Evolutionary conservation across 139 green algal genomes (phyloP).

Genomic region (Edaphochlamys debaryana): DNA sequence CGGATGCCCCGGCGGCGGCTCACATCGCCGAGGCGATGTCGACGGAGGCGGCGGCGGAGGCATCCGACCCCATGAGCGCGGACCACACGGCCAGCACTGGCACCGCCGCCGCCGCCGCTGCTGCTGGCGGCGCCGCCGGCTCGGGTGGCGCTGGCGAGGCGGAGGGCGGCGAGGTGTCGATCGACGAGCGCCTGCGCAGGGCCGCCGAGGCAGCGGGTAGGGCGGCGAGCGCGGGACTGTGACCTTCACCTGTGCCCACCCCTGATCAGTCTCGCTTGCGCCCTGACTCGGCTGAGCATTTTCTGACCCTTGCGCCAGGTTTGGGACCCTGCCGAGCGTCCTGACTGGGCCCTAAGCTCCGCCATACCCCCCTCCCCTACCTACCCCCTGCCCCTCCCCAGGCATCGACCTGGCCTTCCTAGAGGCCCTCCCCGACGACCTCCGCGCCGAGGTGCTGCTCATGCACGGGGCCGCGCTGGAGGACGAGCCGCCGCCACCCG

Average conservation of each 20-base stretch:
- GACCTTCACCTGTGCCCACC: not conserved
- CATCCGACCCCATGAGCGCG: constrained; percentile 36
- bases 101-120: constrained; percentile 16
- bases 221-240: too few relatives aligned
- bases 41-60: not conserved
- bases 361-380: not conserved
- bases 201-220: constrained; percentile 38
- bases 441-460: constrained; percentile 73
- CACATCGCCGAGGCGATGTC: not conserved
- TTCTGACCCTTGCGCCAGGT: too few relatives aligned
- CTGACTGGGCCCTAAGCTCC: too few relatives aligned
- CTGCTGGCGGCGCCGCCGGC: constrained; percentile 3
- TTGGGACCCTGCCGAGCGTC: too few relatives aligned
- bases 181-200: constrained; percentile 41
- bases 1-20: constrained; percentile 2
- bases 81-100: constrained; percentile 4
- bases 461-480: constrained; percentile 63
- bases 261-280: not conserved
- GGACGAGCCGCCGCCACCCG: not conserved
- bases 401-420: constrained; percentile 86
- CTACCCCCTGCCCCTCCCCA: not conserved
- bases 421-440: constrained; percentile 77
- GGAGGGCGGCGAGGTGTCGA: too few relatives aligned
- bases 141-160: not conserved
- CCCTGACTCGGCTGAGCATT: too few relatives aligned